A percentile compares a stretch with the other conserved stretches of the same genome.
These are phyloP conservation scores for Cornus controversa DNA, from an alignment of 148 eudicot species.

Conservation along the genomic window DNA sequence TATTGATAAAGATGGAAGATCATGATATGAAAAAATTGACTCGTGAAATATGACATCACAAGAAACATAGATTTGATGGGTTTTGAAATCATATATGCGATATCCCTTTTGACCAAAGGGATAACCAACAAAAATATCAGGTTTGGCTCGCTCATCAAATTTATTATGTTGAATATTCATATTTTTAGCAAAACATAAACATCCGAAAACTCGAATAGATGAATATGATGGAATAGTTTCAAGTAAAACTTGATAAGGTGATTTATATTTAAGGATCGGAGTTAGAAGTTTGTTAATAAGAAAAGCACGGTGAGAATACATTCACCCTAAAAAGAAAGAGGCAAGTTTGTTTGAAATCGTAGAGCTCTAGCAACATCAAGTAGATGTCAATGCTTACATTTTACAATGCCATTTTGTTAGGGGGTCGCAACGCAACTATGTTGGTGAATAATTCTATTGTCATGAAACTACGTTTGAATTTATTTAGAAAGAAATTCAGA, in stretches of 20 bases:
- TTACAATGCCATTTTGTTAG: background rate
- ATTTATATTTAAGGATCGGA: no score
- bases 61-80: no score
- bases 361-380: background rate
- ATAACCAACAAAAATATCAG: background rate
- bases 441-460: constrained; percentile 5
- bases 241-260: background rate
- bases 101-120: no score
- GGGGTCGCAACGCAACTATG: constrained; percentile 3
- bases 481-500: constrained; percentile 8
- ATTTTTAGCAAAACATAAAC: no score
- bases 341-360: background rate
- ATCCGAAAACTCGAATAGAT: background rate
- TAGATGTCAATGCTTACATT: background rate
- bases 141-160: constrained; percentile 8
- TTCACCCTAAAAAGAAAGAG: background rate
- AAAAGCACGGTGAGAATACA: background rate
- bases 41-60: background rate
- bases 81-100: no score
- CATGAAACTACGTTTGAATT: constrained; percentile 12
- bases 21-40: constrained; percentile 1
- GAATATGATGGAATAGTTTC: background rate
- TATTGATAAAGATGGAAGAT: background rate
- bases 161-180: background rate
- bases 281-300: no score